Percentiles rank a stretch among this genome's conserved stretches.
These are phyloP conservation scores for Calocybe cyanea DNA, from an alignment of 768 basidiomycete genomes.

Conservation along the genomic window DNA sequence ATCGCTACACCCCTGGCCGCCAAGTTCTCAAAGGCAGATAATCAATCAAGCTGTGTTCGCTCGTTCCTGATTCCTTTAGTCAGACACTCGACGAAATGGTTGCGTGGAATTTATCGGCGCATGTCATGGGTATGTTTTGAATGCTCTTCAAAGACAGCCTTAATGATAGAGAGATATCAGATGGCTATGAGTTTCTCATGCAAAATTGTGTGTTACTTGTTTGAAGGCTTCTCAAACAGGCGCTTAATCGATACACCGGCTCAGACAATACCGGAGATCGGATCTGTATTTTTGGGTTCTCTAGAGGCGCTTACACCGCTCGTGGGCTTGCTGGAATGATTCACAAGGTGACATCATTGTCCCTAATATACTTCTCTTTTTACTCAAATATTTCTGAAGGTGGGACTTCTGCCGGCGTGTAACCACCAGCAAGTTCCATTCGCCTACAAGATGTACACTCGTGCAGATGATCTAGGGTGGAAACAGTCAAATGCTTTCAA, in stretches of 20 bases:
- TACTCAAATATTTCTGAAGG: slow-evolving; percentile 56
- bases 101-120: slow-evolving; percentile 47
- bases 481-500: slow-evolving; percentile 35
- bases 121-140: slow-evolving; percentile 50
- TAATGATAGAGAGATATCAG: slow-evolving; percentile 18
- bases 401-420: no score
- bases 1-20: slow-evolving; percentile 41
- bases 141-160: neutral
- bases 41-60: neutral
- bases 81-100: no score
- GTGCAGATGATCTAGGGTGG: slow-evolving; percentile 22
- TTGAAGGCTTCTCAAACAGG: neutral
- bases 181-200: slow-evolving; percentile 60
- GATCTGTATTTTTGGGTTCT: slow-evolving; percentile 52
- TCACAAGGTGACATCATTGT: slow-evolving; percentile 41
- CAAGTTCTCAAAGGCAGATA: slow-evolving; percentile 36
- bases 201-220: slow-evolving; percentile 52
- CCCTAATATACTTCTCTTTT: neutral
- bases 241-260: neutral
- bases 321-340: no score
- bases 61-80: neutral
- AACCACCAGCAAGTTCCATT: slow-evolving; percentile 57
- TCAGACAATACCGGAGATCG: slow-evolving; percentile 45
- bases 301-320: slow-evolving; percentile 58
- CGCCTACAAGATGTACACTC: slow-evolving; percentile 55